Evolutionary conservation across 2,329 filamentous ascomycete species (phyloP).

Genomic region (Colletotrichum sp.): DNA sequence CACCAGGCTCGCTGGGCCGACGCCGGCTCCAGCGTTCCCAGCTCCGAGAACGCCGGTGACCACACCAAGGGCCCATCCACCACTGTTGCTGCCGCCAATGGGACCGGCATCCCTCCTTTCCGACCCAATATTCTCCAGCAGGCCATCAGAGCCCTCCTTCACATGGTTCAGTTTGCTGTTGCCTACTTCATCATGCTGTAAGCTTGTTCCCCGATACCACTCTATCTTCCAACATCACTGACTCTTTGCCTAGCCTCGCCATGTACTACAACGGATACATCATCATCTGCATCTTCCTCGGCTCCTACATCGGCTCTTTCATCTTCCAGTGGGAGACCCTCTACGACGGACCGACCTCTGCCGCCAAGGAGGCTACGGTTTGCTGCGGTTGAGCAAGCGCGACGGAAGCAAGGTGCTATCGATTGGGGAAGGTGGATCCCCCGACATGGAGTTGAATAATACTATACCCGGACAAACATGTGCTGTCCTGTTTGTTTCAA

Average conservation of each 20-base stretch:
- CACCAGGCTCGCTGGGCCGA: slow-evolving; percentile 33
- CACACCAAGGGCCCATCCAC: background rate
- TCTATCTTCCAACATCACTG: background rate
- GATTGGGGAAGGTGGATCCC: background rate
- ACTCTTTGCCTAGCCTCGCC: slow-evolving; percentile 38
- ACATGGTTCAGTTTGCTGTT: slow-evolving; percentile 74
- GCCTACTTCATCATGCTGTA: slow-evolving; percentile 81
- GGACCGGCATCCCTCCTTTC: slow-evolving; percentile 37
- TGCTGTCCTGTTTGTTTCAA: background rate
- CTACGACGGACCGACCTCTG: slow-evolving; percentile 34
- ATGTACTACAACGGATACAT: slow-evolving; percentile 76
- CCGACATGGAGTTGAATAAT: background rate
- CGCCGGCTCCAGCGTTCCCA: slow-evolving; percentile 14
- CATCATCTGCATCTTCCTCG: slow-evolving; percentile 82
- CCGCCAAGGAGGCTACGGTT: slow-evolving; percentile 41
- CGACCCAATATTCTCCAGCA: slow-evolving; percentile 71
- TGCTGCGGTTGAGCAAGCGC: slow-evolving; percentile 40
- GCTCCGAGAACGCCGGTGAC: background rate
- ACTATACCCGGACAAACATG: background rate
- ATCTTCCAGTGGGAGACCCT: slow-evolving; percentile 74
- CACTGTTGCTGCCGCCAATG: background rate
- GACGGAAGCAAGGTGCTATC: background rate
- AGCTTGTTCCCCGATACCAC: slow-evolving; percentile 2
- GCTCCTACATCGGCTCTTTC: slow-evolving; percentile 75
- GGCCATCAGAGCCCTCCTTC: slow-evolving; percentile 67